phyloP scores from a whole-genome alignment of 2,329 filamentous ascomycete genomes.

The Cercospora citrullina region DNA sequence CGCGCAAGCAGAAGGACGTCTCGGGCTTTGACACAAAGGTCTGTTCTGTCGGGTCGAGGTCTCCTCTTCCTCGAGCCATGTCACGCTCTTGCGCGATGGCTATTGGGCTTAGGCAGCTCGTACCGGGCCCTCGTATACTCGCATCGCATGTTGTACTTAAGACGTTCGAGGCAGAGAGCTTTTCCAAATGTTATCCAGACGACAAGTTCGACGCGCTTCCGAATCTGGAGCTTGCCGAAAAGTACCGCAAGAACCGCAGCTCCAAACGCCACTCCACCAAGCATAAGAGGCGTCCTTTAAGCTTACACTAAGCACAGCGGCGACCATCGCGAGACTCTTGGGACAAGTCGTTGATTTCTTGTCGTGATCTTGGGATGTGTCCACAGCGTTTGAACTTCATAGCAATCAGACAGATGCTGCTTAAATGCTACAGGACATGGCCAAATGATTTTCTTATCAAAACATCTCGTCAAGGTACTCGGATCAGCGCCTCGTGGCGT shows the following conservation, averaged over 20 bases:
- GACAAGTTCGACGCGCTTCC: not conserved
- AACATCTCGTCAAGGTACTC: not conserved
- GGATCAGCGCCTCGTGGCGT: not conserved
- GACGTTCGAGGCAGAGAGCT: not conserved
- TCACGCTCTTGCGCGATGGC: not conserved
- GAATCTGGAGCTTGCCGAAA: conserved; percentile 8
- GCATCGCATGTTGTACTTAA: not conserved
- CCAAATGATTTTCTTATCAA: not conserved
- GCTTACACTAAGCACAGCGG: conserved; percentile 10
- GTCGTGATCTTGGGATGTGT: not conserved
- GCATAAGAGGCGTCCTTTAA: conserved; percentile 4
- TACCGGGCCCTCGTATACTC: not conserved
- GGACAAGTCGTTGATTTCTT: not conserved
- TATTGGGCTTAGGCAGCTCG: not conserved
- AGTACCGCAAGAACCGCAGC: conserved; percentile 12
- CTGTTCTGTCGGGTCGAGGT: not conserved
- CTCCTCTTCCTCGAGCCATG: not conserved
- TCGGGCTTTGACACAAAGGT: not conserved
- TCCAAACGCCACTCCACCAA: conserved; percentile 2
- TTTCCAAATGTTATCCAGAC: not conserved
- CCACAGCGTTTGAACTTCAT: not conserved
- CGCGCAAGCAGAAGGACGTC: not conserved
- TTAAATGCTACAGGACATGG: not conserved
- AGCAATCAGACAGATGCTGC: not conserved
- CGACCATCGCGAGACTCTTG: not conserved